Evolutionary conservation across 2,329 filamentous ascomycete genomes (phyloP).

Genomic region (Claviceps pusilla): DNA sequence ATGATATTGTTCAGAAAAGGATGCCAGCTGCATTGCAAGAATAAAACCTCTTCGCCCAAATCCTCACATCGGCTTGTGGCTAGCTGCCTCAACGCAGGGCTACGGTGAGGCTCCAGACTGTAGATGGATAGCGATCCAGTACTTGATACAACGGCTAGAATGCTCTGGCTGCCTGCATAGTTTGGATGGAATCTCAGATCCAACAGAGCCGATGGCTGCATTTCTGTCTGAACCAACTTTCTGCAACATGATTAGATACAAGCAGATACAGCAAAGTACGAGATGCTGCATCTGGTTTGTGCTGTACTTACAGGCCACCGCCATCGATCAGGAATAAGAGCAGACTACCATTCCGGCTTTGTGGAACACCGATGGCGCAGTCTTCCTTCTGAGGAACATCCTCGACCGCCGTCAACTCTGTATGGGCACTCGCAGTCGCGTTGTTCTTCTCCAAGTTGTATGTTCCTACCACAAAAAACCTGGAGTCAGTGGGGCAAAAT

Average conservation of each 20-base stretch:
- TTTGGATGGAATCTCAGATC: slow-evolving; percentile 66
- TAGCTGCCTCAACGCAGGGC: slow-evolving; percentile 23
- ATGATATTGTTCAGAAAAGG: slow-evolving; percentile 39
- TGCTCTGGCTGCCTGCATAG: slow-evolving; percentile 21
- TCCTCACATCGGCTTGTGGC: slow-evolving; percentile 30
- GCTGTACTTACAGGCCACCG: slow-evolving; percentile 41
- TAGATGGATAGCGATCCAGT: slow-evolving; percentile 57
- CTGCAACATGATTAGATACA: slow-evolving; percentile 2
- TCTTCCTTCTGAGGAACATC: slow-evolving; percentile 9
- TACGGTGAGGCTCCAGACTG: slow-evolving; percentile 27
- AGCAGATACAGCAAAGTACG: not conserved
- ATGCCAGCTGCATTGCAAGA: slow-evolving; percentile 63
- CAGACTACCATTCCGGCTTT: slow-evolving; percentile 59
- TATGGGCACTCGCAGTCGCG: slow-evolving; percentile 9
- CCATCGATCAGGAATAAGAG: slow-evolving; percentile 46
- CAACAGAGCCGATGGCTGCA: slow-evolving; percentile 59
- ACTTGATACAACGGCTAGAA: slow-evolving; percentile 65
- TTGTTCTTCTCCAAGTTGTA: slow-evolving; percentile 54
- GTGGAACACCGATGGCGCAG: slow-evolving; percentile 23
- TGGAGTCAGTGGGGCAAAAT: slow-evolving; percentile 47
- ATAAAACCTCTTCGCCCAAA: slow-evolving; percentile 44
- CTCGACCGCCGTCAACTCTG: slow-evolving; percentile 7
- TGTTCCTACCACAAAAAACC: slow-evolving; percentile 67
- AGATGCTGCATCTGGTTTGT: not conserved
- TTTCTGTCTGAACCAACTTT: slow-evolving; percentile 36